Conservation (phyloP, 495 filamentous ascomycete genomes). For the Podospora bellae-mahoneyi region DNA sequence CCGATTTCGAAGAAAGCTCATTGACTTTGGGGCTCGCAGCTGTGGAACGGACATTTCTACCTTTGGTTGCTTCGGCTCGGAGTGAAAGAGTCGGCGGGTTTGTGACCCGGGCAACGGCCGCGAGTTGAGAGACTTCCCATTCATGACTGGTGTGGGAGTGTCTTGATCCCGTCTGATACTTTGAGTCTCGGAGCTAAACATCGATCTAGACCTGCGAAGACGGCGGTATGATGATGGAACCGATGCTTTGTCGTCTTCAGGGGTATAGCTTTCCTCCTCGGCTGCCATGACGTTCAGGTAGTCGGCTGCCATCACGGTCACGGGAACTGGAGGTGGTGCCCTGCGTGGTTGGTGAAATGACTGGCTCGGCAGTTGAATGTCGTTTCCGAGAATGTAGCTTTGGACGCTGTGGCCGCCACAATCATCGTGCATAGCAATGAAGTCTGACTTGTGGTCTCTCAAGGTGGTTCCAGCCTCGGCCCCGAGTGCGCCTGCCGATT, state of each 20-base stretch:
- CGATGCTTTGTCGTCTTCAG: slow-evolving; percentile 60
- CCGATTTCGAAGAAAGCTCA: slow-evolving; percentile 58
- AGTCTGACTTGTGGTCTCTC: background rate
- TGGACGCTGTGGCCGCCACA: slow-evolving; percentile 16
- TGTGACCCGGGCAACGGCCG: slow-evolving; percentile 15
- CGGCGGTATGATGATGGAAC: slow-evolving; percentile 72
- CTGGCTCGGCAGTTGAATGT: background rate
- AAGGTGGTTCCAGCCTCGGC: background rate
- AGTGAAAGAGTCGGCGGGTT: slow-evolving; percentile 19
- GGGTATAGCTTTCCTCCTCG: slow-evolving; percentile 48
- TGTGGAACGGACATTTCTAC: background rate
- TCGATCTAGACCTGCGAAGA: slow-evolving; percentile 68
- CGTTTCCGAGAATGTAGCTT: slow-evolving; percentile 3
- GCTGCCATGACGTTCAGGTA: slow-evolving; percentile 38
- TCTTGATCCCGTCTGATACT: slow-evolving; percentile 19
- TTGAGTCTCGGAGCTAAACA: slow-evolving; percentile 56
- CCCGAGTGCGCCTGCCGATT: background rate
- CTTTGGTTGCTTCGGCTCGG: slow-evolving; percentile 22
- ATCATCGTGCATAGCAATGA: slow-evolving; percentile 4
- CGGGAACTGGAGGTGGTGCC: slow-evolving; percentile 20
- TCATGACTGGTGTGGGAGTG: slow-evolving; percentile 3
- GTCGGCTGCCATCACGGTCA: slow-evolving; percentile 23
- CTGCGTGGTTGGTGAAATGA: slow-evolving; percentile 16
- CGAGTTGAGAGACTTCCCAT: slow-evolving; percentile 13
- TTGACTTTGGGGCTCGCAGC: slow-evolving; percentile 52